Conservation (phyloP, 768 basidiomycete genomes). For the Boletus rubropictus region DNA sequence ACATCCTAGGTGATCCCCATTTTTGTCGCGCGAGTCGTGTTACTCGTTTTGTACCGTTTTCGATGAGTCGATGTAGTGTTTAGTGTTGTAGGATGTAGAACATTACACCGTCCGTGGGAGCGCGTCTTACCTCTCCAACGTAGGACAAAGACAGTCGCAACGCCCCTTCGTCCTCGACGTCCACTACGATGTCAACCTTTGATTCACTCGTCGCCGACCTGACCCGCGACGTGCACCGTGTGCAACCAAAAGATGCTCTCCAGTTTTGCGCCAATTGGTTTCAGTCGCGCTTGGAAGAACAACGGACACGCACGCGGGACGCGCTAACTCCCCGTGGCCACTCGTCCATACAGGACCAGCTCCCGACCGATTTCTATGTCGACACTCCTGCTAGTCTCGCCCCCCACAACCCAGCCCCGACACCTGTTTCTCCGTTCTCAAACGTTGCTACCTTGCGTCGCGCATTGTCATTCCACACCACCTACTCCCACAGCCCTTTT, state of each 20-base stretch:
- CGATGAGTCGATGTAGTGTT: not conserved
- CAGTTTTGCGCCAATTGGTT: slow-evolving; percentile 97
- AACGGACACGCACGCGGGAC: slow-evolving; percentile 69
- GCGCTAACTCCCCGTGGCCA: slow-evolving; percentile 43
- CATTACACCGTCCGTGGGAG: slow-evolving; percentile 22
- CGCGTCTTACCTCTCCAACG: slow-evolving; percentile 8
- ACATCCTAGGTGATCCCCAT: slow-evolving; percentile 23
- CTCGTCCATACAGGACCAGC: slow-evolving; percentile 44
- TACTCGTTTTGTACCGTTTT: slow-evolving; percentile 14
- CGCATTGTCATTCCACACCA: slow-evolving; percentile 47
- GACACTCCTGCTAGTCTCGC: slow-evolving; percentile 42
- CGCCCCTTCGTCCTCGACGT: slow-evolving; percentile 3
- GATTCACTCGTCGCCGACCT: slow-evolving; percentile 79
- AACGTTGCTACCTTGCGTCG: slow-evolving; percentile 39
- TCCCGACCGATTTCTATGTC: slow-evolving; percentile 54
- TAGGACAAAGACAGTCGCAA: slow-evolving; percentile 4
- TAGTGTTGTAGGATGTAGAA: slow-evolving; percentile 3
- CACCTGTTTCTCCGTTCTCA: slow-evolving; percentile 53
- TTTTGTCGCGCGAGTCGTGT: not conserved
- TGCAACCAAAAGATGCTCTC: slow-evolving; percentile 83
- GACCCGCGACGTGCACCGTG: slow-evolving; percentile 78
- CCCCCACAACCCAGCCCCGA: slow-evolving; percentile 30
- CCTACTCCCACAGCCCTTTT: slow-evolving; percentile 63
- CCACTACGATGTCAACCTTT: slow-evolving; percentile 57
- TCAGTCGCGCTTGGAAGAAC: slow-evolving; percentile 79